Evolutionary conservation across 768 basidiomycete species (phyloP), one percentile per base, ranked within the genome.

Genomic region (Obba rivulosa): DNA sequence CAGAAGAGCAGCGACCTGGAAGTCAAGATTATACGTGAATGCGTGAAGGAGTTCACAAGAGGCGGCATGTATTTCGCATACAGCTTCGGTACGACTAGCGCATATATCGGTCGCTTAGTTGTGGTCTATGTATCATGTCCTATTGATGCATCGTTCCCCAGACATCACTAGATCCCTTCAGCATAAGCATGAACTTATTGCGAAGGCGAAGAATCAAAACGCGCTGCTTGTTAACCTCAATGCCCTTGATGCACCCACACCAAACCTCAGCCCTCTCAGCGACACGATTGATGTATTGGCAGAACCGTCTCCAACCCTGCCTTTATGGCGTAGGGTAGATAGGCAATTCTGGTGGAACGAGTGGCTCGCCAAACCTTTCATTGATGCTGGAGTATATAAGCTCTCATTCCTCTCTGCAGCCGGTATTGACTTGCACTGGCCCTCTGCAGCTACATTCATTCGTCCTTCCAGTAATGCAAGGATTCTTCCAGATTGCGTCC

Each of bases 301-400:
- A 11, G 93, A 96, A 62, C 90, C 92, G 0, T 75, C 79, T 51
- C 70, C 85, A 0, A 81, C 80, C 0, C 74, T 94, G 13, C 94
- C 96, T 0, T 74, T 97, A 3, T 97, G 95, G 93, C 77, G 92
- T 22, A 74, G 92, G 11, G 89, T 92, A 1, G 91, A 97, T 57
- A 76, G 78, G 41, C 84, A 87, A 37, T 98, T 91, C 64, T 98
- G 93, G 88, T 98, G 93, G 92, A 99, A 98, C 60, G 89, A 92
- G 58, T 83, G 81, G 76, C 75, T 98, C 49, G 75, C 80, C 22
- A 85, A 85, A 55, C 84, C 89, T 2, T 86, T 99, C 55, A 71
- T 92, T 34, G 91, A 97, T 52, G 84, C 85, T 39, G 92, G 93
- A 18, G 92, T 92, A 67, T 49, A 79, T 67, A 14, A 28, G 16